phyloP scores from a whole-genome alignment of 2,329 filamentous ascomycete genomes.

The Talaromyces piceae region DNA sequence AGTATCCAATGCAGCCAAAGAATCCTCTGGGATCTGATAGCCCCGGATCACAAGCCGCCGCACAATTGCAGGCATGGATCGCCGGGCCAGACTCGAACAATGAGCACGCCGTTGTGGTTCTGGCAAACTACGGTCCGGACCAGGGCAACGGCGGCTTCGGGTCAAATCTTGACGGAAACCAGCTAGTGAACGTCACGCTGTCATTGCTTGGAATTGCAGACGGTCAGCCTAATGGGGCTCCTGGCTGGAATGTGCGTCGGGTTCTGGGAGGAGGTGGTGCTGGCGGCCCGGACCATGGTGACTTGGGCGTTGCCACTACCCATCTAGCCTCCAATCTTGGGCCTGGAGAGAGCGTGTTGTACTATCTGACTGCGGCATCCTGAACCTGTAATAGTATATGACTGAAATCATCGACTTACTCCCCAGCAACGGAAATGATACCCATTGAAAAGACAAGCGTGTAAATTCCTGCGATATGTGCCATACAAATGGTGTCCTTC shows the following conservation, averaged over 20 bases:
- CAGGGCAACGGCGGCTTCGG: slow-evolving; percentile 18
- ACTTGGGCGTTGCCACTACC: not conserved
- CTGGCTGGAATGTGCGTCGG: not conserved
- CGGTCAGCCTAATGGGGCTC: not conserved
- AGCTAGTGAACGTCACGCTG: slow-evolving; percentile 17
- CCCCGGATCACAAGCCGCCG: slow-evolving; percentile 15
- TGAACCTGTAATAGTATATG: not conserved
- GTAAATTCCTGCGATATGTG: too few relatives aligned
- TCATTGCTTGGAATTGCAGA: slow-evolving; percentile 14
- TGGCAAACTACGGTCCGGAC: slow-evolving; percentile 21
- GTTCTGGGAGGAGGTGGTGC: not conserved
- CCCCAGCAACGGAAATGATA: not conserved
- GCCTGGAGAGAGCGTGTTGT: not conserved
- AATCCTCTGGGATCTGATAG: slow-evolving; percentile 11
- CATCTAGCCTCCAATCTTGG: not conserved
- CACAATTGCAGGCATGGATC: slow-evolving; percentile 22
- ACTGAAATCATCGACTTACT: not conserved
- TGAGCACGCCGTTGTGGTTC: slow-evolving; percentile 15
- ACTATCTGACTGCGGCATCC: not conserved
- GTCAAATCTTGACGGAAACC: slow-evolving; percentile 13
- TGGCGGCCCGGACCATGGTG: not conserved
- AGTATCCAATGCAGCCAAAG: slow-evolving; percentile 20
- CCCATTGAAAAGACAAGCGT: too few relatives aligned
- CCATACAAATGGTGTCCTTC: not conserved
- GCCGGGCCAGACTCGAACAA: slow-evolving; percentile 16